Base-by-base conservation (phyloP, 2,329 filamentous ascomycete genomes). In the Chaetomium strumarium region DNA sequence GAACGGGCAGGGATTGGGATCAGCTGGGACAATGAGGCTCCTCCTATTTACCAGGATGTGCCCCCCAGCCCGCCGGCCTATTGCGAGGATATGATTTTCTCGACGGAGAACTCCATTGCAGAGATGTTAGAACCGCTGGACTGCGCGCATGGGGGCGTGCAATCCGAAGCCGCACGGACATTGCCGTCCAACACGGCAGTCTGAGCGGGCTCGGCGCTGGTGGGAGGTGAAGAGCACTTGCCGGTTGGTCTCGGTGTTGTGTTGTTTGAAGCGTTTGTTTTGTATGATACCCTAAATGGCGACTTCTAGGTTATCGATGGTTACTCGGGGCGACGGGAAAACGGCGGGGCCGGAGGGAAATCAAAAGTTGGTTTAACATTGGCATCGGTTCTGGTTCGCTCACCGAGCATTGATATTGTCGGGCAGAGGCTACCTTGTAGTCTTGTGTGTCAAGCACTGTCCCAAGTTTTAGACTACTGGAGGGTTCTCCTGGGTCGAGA, bases 11-110 rank as follows among this genome's bases (percentile, higher is more conserved):
- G 92, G 16, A 80, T 96, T 66, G 91, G 92, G 46, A 91, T 99
- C 63, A 89, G 87, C 61, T 99, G 93, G 92, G 92, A 97, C 62
- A 92, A 96, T 70, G 92, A 99, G 74, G 84, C 88, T 64, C 92
- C 92, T 12, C 92, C 92, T 1, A 81, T 95, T 60, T 99, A 99
- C 71, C 86, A 93, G 69, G 90, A 97, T 66, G 90, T 97, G 39
- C 91, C 92, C 1, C 85, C 83, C 2, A 90, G 86, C 63, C 92
- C 92, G 45, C 92, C 92, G 0, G 78, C 75, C 6, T 91, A 91
- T 69, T 73, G 60, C 6, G 66, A 70, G 54, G 66, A 68, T 14
- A 68, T 67, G 2, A 57, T 69, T 38, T 66, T 69, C 12, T 50
- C 56, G 5, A 48, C 49, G 7, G 55, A 60, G 14, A 49, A 43